These are phyloP conservation scores for Entophlyctis helioformis DNA, from an alignment of 192 early-diverging fungal genomes.

Conservation along the genomic window DNA sequence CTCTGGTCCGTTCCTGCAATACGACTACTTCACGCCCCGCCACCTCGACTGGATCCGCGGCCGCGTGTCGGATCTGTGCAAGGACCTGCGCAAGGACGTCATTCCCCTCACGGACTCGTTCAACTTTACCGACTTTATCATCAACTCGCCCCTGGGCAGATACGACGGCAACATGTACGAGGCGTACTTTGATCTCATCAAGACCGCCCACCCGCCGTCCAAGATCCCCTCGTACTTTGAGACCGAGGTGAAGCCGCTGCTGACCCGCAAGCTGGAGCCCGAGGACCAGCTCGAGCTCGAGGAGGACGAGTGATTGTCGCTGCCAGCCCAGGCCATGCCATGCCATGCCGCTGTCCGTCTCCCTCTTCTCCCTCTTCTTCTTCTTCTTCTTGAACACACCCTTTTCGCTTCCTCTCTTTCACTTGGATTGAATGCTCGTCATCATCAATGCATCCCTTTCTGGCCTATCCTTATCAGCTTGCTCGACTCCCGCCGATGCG, in stretches of 20 bases:
- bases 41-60: conserved; percentile 55
- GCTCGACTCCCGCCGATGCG: too few species aligned
- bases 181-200: conserved; percentile 77
- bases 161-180: conserved; percentile 76
- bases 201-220: conserved; percentile 55
- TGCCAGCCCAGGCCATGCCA: too few species aligned
- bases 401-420: too few species aligned
- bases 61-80: conserved; percentile 53
- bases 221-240: conserved; percentile 70
- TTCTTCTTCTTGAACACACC: too few species aligned
- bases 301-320: too few species aligned
- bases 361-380: too few species aligned
- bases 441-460: too few species aligned
- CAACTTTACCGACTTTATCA: conserved; percentile 77
- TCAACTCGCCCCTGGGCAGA: conserved; percentile 80
- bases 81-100: conserved; percentile 61
- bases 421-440: too few species aligned
- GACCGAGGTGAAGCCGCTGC: conserved; percentile 63
- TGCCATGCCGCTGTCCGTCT: too few species aligned
- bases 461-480: too few species aligned
- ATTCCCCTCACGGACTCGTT: conserved; percentile 80
- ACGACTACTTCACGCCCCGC: conserved; percentile 61
- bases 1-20: conserved; percentile 76
- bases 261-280: conserved; percentile 4
- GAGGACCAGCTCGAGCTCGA: too few species aligned